phyloP scores from a whole-genome alignment of 176 grass and related monocot species.

The Musa troglodytarum region DNA sequence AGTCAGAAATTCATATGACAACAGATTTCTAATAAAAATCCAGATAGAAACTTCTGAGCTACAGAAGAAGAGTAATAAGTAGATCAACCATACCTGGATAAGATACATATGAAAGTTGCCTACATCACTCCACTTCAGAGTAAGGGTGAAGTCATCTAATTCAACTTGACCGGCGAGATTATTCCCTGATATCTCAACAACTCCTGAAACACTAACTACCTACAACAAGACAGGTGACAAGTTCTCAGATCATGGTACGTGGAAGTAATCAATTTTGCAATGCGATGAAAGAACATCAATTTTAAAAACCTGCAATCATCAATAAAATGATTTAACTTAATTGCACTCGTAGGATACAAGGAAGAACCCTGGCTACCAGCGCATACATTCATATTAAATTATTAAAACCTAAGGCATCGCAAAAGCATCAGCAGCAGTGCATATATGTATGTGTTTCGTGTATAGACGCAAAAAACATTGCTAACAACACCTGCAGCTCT shows the following conservation, averaged over 20 bases:
- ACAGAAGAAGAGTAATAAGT: too few species aligned
- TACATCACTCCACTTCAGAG: slow-evolving; percentile 75
- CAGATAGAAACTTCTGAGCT: neutral
- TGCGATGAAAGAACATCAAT: neutral
- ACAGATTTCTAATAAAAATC: neutral
- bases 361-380: neutral
- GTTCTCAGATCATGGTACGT: neutral
- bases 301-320: neutral
- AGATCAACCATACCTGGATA: slow-evolving; percentile 47
- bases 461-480: too few species aligned
- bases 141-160: slow-evolving; percentile 70
- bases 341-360: too few species aligned
- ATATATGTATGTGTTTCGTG: too few species aligned
- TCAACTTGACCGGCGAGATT: slow-evolving; percentile 57
- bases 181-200: slow-evolving; percentile 53
- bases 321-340: neutral
- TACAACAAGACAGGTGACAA: slow-evolving; percentile 21
- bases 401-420: too few species aligned
- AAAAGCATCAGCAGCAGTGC: too few species aligned
- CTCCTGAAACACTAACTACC: slow-evolving; percentile 63
- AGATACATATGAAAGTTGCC: slow-evolving; percentile 72
- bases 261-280: neutral
- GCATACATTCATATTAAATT: neutral
- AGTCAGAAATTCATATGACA: neutral
- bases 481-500: too few species aligned